Conservation (phyloP, 2,329 filamentous ascomycete species). For the Tolypocladium amazonense region DNA sequence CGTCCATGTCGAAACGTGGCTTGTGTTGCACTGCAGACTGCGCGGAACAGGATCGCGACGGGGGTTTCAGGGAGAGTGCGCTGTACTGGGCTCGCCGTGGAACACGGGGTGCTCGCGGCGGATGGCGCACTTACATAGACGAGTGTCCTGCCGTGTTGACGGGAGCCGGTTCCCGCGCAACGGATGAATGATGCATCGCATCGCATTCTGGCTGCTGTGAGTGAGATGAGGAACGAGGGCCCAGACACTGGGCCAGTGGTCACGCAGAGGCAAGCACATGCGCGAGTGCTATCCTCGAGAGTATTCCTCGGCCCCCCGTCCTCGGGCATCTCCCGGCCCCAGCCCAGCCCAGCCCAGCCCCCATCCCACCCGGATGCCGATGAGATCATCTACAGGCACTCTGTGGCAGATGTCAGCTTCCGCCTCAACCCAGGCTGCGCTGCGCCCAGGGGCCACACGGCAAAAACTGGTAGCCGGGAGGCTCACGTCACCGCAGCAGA, state of each 20-base stretch:
- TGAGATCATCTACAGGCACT: background rate
- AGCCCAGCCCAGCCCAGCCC: background rate
- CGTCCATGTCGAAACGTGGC: constrained; percentile 5
- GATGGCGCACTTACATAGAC: background rate
- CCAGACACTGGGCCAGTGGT: background rate
- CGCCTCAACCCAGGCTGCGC: background rate
- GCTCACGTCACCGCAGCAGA: background rate
- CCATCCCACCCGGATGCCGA: background rate
- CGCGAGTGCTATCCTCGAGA: background rate
- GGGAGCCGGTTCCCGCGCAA: background rate
- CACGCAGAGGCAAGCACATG: background rate
- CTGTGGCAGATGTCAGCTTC: background rate
- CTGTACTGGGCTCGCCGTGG: background rate
- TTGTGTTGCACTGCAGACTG: constrained; percentile 5
- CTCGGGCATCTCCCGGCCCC: background rate
- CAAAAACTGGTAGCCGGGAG: background rate
- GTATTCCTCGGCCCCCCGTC: background rate
- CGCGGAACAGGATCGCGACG: background rate
- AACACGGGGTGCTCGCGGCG: background rate
- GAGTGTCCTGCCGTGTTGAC: background rate
- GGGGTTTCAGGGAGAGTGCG: background rate
- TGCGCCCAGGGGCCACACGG: background rate
- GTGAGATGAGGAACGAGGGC: background rate
- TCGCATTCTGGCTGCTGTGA: background rate
- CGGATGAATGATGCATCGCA: background rate